phyloP scores from a whole-genome alignment of 2,329 filamentous ascomycete genomes.

The Trichoderma brevicompactum region DNA sequence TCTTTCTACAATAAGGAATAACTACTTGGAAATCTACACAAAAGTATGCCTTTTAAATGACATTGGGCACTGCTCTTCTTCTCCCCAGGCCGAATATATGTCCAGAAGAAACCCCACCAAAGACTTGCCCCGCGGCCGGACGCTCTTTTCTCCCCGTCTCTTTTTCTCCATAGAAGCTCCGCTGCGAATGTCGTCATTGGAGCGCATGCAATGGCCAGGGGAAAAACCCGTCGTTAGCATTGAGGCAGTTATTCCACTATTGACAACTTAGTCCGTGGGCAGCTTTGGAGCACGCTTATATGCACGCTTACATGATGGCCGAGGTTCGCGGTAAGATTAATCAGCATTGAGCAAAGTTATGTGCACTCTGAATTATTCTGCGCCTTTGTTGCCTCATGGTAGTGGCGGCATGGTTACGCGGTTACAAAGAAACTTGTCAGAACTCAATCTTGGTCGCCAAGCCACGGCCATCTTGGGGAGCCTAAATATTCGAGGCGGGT shows the following conservation, averaged over 20 bases:
- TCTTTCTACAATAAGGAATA: neutral
- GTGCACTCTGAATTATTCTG: too few species aligned
- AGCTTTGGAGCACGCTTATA: neutral
- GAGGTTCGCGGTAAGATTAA: too few species aligned
- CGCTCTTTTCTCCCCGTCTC: neutral
- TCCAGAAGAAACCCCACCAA: conserved; percentile 8
- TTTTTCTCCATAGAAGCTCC: conserved; percentile 22
- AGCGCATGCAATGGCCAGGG: conserved; percentile 14
- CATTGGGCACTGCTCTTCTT: neutral
- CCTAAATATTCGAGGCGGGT: too few species aligned
- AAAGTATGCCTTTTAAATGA: neutral
- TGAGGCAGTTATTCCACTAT: neutral
- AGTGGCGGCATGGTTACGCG: too few species aligned
- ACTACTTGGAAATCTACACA: neutral
- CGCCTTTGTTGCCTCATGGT: too few species aligned
- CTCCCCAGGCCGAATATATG: conserved; percentile 18
- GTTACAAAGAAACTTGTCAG: too few species aligned
- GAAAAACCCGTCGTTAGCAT: neutral
- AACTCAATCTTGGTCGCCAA: too few species aligned
- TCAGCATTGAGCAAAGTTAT: too few species aligned
- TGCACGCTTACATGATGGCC: neutral
- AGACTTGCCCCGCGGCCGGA: conserved; percentile 8
- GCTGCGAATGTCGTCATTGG: conserved; percentile 21
- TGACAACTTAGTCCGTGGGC: neutral
- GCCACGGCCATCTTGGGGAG: too few species aligned